Evolutionary conservation across 2,329 filamentous ascomycete species (phyloP).

Genomic region (Penicillium thymicola): DNA sequence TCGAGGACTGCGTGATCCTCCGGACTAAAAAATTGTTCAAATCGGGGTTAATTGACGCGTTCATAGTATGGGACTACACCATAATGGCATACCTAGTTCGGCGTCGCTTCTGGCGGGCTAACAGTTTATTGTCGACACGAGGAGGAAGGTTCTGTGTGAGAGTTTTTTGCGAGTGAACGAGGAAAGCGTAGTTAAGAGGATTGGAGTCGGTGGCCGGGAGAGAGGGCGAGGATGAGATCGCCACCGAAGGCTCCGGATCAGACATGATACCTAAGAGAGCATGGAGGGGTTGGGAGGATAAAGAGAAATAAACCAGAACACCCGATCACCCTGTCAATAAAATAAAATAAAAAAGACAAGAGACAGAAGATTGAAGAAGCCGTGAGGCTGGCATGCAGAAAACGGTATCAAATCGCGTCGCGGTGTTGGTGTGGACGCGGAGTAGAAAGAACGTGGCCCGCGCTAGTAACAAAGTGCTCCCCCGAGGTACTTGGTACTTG

Average conservation of each 20-base stretch:
- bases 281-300: constrained; percentile 8
- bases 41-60: constrained; percentile 20
- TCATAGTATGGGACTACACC: constrained; percentile 1
- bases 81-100: constrained; percentile 55
- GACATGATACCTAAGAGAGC: constrained; percentile 32
- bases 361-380: constrained; percentile 3
- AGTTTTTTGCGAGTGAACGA: constrained; percentile 59
- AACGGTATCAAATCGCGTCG: constrained; percentile 31
- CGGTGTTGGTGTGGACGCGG: constrained; percentile 37
- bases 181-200: constrained; percentile 51
- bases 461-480: constrained; percentile 22
- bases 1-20: constrained; percentile 89
- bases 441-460: constrained; percentile 27
- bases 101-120: constrained; percentile 59
- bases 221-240: constrained; percentile 36
- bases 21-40: constrained; percentile 53
- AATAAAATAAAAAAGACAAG: constrained; percentile 6
- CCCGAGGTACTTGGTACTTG: constrained; percentile 15
- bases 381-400: constrained; percentile 25
- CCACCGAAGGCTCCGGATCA: constrained; percentile 33
- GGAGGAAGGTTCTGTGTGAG: constrained; percentile 56
- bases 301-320: constrained; percentile 10
- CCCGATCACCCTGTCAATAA: neutral
- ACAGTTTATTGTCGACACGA: constrained; percentile 57
- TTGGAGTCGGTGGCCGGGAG: constrained; percentile 32